Evolutionary conservation across 108 stramenopile species (phyloP).

Genomic region (Cafeteria roenbergensis): DNA sequence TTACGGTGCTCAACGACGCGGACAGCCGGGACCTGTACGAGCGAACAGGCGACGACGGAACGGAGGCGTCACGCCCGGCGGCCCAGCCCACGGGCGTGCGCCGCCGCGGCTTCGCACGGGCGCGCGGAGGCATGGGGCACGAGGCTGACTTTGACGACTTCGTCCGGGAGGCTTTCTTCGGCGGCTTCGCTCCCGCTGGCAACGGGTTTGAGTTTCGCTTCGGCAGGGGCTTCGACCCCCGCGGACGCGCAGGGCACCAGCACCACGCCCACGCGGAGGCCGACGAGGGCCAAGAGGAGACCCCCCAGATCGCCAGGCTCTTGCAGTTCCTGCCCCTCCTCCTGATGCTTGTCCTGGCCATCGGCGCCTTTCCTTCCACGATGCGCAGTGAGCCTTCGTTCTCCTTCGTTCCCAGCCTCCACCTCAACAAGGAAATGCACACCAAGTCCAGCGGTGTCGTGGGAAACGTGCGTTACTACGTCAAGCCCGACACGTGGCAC

Average conservation of each 20-base stretch:
- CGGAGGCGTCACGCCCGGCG: background rate
- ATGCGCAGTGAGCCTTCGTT: background rate
- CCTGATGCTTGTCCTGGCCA: background rate
- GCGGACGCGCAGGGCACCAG: background rate
- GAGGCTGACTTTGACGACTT: too few species aligned
- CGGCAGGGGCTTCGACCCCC: background rate
- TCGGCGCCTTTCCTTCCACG: background rate
- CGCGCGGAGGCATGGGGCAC: too few species aligned
- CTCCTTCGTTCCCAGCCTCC: too few species aligned
- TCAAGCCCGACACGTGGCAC: too few species aligned
- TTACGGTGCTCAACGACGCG: background rate
- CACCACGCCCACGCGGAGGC: background rate
- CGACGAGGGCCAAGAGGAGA: background rate
- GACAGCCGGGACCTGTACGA: background rate
- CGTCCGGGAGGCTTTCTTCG: background rate
- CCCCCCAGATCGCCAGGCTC: background rate
- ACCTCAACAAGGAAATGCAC: too few species aligned
- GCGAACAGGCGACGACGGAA: background rate
- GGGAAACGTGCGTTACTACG: too few species aligned
- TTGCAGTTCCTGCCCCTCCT: background rate
- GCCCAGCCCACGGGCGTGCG: background rate
- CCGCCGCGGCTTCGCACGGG: background rate
- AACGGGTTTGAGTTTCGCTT: background rate
- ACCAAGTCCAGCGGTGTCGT: too few species aligned
- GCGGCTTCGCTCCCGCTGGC: too few species aligned